Base-by-base conservation (phyloP, 106 monocot genomes). In the Dioscorea dumetorum region DNA sequence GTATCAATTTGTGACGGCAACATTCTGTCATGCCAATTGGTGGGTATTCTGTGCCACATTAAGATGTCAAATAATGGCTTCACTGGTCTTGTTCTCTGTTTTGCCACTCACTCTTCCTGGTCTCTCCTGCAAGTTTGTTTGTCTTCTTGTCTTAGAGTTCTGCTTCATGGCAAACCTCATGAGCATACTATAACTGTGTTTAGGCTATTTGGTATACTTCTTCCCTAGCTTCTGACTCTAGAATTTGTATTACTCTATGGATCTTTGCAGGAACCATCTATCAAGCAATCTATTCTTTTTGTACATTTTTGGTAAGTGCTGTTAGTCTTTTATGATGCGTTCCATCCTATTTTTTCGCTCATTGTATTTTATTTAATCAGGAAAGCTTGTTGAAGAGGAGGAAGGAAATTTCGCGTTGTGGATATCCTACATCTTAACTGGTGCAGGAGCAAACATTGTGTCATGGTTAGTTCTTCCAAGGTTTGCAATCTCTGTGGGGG, bases 331-430 rank as follows among this genome's bases (percentile, higher is more conserved):
- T 67, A 19, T 34, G 18, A 22, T 20, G 20, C 22, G 64, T 15
- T 52, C 18, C 10, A 66, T 71, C 64, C 3, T 18, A 11, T 14
- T 12, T 48, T 61, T 23, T 67, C 12, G n/a, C 0, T 61, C 31
- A 33, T 24, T 24, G 1, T 70, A 22, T 5, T 19, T 2, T 67
- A 73, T 50, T 34, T 66, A 76, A 68, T 76, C 73, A 99, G 99
- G 99, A 64, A 99, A 99, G 74, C 87, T 99, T 57, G 93, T 99
- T 68, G 99, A 99, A 74, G 99, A 99, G 70, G 99, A 99, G 74
- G 93, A 99, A 81, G 99, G 99, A 48, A 90, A 74, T 53, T 78
- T 99, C 63, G 99, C 82, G 24, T 69, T 99, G 78, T 99, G 99
- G 99, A 78, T 99, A 35, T 99, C 99, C 49, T 99, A 99, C 69